Conservation (phyloP, 352 stramenopile genomes). For the Aphanomyces euteiches region DNA sequence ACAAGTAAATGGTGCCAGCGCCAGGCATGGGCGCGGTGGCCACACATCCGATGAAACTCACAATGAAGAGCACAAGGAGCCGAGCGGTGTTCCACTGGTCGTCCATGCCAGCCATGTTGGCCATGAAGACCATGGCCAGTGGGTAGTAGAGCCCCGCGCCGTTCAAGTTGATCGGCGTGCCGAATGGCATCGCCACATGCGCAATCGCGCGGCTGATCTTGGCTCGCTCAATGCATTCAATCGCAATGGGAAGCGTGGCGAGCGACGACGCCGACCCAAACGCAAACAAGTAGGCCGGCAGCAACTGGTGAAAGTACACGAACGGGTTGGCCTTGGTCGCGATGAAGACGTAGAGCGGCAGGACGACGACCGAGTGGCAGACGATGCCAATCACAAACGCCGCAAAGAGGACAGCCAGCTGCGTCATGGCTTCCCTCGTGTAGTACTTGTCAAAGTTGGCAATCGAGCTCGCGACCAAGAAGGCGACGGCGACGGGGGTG, state of each 20-base stretch:
- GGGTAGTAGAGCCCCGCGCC: slow-evolving; percentile 71
- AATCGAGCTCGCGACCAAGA: not conserved
- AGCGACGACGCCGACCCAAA: slow-evolving; percentile 77
- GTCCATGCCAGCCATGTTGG: slow-evolving; percentile 54
- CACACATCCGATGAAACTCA: slow-evolving; percentile 63
- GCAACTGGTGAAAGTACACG: slow-evolving; percentile 56
- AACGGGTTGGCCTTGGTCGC: slow-evolving; percentile 61
- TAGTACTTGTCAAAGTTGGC: not conserved
- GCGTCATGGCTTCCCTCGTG: not conserved
- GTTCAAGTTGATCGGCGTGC: slow-evolving; percentile 67
- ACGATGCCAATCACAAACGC: slow-evolving; percentile 25
- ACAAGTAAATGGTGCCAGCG: slow-evolving; percentile 61
- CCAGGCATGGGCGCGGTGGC: slow-evolving; percentile 72
- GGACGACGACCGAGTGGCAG: slow-evolving; percentile 38
- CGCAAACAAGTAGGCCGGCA: slow-evolving; percentile 73
- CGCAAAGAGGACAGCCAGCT: not conserved
- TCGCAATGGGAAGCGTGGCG: slow-evolving; percentile 50
- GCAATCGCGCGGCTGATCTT: slow-evolving; percentile 43
- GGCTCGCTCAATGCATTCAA: slow-evolving; percentile 18
- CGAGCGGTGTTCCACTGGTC: slow-evolving; percentile 30
- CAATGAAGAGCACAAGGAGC: slow-evolving; percentile 57
- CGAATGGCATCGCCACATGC: slow-evolving; percentile 69
- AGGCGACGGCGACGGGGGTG: not conserved
- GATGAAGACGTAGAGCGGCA: slow-evolving; percentile 52
- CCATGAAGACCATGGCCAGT: slow-evolving; percentile 67